Base-by-base conservation (phyloP, 257 asterid genomes). In the Penstemon eatonii region DNA sequence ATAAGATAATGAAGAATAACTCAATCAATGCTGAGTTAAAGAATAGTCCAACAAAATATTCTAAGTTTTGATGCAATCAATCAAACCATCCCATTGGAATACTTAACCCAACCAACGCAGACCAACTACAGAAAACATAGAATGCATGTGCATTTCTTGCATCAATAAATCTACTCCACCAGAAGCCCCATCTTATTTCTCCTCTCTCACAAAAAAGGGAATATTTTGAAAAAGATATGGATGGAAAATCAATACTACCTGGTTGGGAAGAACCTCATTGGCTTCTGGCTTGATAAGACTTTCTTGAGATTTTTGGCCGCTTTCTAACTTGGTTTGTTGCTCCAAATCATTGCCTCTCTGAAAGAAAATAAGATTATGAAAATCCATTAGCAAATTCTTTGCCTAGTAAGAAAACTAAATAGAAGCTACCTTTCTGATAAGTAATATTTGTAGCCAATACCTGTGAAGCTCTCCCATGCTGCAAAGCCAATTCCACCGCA, bases 401-500 rank as follows among this genome's bases (percentile, higher is more conserved):
- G 8, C 64, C 51, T 60, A 40, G 5, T 8, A 11, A 15, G 54
- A 49, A 5, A 49, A 49, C 18, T 49, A 49, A 9, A 11, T 11
- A 40, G 65, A 60, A 60, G 33, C 65, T 40, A 12, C 43, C 11
- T 8, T 49, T 41, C 4, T 40, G n/a, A 59, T 59, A 40, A 40
- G 51, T 40, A 59, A 40, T 40, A 59, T 59, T n/a, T 11, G 12
- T 62, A 6, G 81, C 74, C 42, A 51, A 78, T 68, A 61, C 72
- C 81, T 70, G 59, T 45, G 86, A 72, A 45, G 86, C 62, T 60
- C 75, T 84, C 56, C 73, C 65, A 54, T 84, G 88, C 68, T 86
- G 85, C 54, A 74, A 45, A 43, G 93, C 93, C 18, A 46, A 65
- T 69, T 82, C 89, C 8, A 86, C 78, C 66, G 93, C 93, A 73